phyloP scores from a whole-genome alignment of 208 protist genomes.

The Leishmania amazonensis region DNA sequence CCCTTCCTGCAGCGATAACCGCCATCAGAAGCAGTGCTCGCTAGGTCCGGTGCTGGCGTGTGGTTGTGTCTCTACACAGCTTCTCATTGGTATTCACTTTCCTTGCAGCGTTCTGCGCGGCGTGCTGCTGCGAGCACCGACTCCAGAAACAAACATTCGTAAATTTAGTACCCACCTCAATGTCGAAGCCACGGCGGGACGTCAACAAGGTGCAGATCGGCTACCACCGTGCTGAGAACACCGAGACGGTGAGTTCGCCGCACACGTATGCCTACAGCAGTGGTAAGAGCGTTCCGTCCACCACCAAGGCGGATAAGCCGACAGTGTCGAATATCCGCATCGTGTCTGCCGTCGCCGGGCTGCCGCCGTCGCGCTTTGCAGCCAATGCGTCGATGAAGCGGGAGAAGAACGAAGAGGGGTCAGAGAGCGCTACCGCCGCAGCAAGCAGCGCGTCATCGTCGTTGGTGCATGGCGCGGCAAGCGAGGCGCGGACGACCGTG shows the following conservation, averaged over 20 bases:
- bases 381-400: slow-evolving; percentile 1
- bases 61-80: neutral
- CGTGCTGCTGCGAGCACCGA: neutral
- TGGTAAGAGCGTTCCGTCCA: slow-evolving; percentile 39
- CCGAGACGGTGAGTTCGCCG: slow-evolving; percentile 85
- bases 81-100: neutral
- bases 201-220: slow-evolving; percentile 71
- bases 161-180: neutral
- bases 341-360: slow-evolving; percentile 56
- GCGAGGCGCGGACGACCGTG: slow-evolving; percentile 11
- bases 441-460: slow-evolving; percentile 6
- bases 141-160: neutral
- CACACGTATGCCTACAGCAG: slow-evolving; percentile 69
- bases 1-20: neutral
- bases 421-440: slow-evolving; percentile 11
- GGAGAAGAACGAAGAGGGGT: slow-evolving; percentile 35
- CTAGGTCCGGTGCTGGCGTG: neutral
- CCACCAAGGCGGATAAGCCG: slow-evolving; percentile 62
- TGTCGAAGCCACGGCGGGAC: slow-evolving; percentile 29
- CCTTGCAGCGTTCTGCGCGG: neutral
- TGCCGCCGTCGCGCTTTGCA: slow-evolving; percentile 39
- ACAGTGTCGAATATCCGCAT: slow-evolving; percentile 78
- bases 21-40: neutral
- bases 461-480: neutral
- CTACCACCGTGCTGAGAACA: slow-evolving; percentile 77